Conservation (phyloP, 257 asterid species). For the Rubia yunnanensis region DNA sequence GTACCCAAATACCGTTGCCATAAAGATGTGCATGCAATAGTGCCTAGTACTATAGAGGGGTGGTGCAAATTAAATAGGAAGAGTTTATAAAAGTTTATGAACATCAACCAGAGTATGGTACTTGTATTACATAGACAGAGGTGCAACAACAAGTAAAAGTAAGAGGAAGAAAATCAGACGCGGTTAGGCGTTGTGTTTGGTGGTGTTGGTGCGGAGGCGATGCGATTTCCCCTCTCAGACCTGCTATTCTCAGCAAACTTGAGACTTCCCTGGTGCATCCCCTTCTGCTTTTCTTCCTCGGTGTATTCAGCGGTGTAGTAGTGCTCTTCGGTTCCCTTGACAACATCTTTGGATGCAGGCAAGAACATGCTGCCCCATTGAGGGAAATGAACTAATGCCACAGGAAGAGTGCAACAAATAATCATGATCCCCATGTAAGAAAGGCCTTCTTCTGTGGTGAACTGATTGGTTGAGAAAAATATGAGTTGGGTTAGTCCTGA, state of each 20-base stretch:
- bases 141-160: no score
- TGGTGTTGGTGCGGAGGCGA: constrained; percentile 28
- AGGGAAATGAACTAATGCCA: constrained; percentile 34
- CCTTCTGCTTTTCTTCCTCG: constrained; percentile 31
- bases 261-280: constrained; percentile 45
- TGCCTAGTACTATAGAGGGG: background rate
- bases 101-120: background rate
- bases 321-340: constrained; percentile 26
- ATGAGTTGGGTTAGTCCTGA: constrained; percentile 35
- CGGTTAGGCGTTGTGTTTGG: constrained; percentile 26
- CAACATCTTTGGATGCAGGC: constrained; percentile 20
- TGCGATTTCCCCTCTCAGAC: constrained; percentile 47
- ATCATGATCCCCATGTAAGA: constrained; percentile 45
- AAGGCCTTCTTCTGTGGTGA: constrained; percentile 28
- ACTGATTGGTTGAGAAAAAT: constrained; percentile 24
- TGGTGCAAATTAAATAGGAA: background rate
- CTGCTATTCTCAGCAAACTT: constrained; percentile 54
- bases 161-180: constrained; percentile 17
- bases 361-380: constrained; percentile 49
- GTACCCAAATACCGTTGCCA: no score
- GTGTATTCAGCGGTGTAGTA: constrained; percentile 26
- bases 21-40: no score
- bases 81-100: background rate
- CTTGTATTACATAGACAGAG: background rate
- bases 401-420: constrained; percentile 37